Conservation (phyloP, 352 stramenopile genomes). For the Pythium myriotylum region DNA sequence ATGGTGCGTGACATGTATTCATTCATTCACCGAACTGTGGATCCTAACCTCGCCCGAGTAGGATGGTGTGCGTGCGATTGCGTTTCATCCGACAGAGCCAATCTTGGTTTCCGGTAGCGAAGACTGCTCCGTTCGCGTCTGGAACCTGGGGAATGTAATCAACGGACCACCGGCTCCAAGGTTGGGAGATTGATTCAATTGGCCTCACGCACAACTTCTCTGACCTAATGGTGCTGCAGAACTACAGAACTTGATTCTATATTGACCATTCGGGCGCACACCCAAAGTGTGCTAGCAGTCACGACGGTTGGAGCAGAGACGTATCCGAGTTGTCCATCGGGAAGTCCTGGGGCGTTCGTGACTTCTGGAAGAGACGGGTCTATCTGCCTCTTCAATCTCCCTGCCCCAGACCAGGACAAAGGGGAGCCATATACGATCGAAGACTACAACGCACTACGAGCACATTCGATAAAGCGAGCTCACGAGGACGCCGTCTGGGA, state of each 20-base stretch:
- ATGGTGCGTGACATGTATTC: conserved; percentile 45
- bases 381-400: conserved; percentile 70
- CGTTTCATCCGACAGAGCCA: conserved; percentile 81
- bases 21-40: neutral
- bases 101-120: conserved; percentile 84
- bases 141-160: conserved; percentile 69
- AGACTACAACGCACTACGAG: conserved; percentile 75
- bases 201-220: too few species aligned
- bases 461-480: conserved; percentile 68
- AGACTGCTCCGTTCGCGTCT: conserved; percentile 85
- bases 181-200: too few species aligned
- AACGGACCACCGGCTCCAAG: conserved; percentile 69
- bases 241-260: conserved; percentile 79
- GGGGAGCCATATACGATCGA: conserved; percentile 67
- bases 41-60: conserved; percentile 14
- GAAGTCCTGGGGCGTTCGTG: conserved; percentile 63
- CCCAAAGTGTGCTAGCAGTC: conserved; percentile 72
- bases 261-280: conserved; percentile 73
- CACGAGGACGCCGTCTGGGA: conserved; percentile 86
- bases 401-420: conserved; percentile 58
- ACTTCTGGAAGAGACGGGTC: conserved; percentile 77
- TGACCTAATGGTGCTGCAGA: conserved; percentile 18
- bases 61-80: conserved; percentile 78
- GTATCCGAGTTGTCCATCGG: conserved; percentile 52
- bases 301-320: conserved; percentile 78